phyloP scores from a whole-genome alignment of 2,329 filamentous ascomycete species.

The Trichoderma sp. region DNA sequence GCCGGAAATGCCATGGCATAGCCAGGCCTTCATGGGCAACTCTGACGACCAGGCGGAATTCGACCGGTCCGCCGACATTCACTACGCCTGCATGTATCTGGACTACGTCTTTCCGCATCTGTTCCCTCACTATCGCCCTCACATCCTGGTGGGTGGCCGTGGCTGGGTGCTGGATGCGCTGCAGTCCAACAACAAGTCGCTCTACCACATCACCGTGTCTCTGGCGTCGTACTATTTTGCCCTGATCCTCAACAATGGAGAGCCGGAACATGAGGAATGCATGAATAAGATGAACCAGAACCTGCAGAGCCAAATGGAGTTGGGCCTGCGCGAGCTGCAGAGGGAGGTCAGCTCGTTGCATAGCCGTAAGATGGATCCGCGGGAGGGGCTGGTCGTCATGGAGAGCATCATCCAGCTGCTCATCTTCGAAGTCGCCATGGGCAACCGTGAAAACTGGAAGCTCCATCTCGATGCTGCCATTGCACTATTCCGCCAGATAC shows the following conservation, averaged over 20 bases:
- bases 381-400: constrained; percentile 43
- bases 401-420: constrained; percentile 56
- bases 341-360: constrained; percentile 43
- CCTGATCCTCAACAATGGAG: constrained; percentile 42
- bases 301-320: constrained; percentile 47
- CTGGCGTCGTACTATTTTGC: constrained; percentile 60
- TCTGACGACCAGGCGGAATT: constrained; percentile 28
- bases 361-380: constrained; percentile 29
- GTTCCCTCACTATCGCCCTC: constrained; percentile 63
- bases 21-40: constrained; percentile 29
- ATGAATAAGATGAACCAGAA: constrained; percentile 40
- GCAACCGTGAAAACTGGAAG: constrained; percentile 51
- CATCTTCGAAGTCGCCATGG: constrained; percentile 51
- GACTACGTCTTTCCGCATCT: constrained; percentile 64
- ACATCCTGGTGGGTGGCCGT: constrained; percentile 56
- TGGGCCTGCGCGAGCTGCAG: constrained; percentile 47
- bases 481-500: constrained; percentile 50
- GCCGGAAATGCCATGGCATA: constrained; percentile 37
- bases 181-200: constrained; percentile 57
- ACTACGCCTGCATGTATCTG: constrained; percentile 59
- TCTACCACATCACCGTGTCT: constrained; percentile 59
- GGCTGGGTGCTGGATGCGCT: constrained; percentile 62
- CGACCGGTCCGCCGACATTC: constrained; percentile 36
- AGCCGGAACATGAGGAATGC: constrained; percentile 38
- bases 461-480: constrained; percentile 53